Evolutionary conservation across 805 yeast genomes (phyloP), one percentile per base, ranked within the genome.

Genomic region (Pichia nakasei): DNA sequence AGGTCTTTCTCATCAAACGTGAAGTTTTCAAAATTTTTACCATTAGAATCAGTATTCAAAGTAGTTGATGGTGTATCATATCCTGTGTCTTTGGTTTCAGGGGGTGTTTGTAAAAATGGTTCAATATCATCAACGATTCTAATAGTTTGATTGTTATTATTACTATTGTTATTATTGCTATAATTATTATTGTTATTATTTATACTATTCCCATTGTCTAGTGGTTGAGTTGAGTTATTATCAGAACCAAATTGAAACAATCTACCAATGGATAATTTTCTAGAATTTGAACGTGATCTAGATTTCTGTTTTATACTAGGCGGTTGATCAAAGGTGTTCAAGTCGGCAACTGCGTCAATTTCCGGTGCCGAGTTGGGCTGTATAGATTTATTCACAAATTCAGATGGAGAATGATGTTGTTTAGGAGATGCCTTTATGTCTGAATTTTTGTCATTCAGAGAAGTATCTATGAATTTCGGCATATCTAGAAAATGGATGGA

Each of bases 201-300:
- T 12, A 43, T 40, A 11, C 38, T 37, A 22, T 32, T 42, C 15
- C 34, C 29, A 37, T 22, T 45, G 19, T 41, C 20, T 42, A 13
- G 38, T 47, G 35, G n/a, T n/a, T n/a, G n/a, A n/a, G n/a, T n/a
- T n/a, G n/a, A n/a, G n/a, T n/a, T n/a, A n/a, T 35, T 35, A 24
- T 52, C 61, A 13, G 57, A 48, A 2, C 66, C 70, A 50, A 69
- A 67, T 39, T 59, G 61, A 48, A 70, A 64, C 17, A 70, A 51
- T 41, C 66, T 61, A 2, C 68, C 64, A 18, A 70, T 52, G 8
- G 65, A 58, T 24, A 60, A 40, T 33, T 61, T 59, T 29, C 61
- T 53, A 1, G 74, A 69, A 46, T 66, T 59, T 12, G 74, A 68
- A 41, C 75, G 54, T 4, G 69, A 58, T 46, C 73, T 52, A 15